phyloP scores from a whole-genome alignment of 169 alveolate species.

The Cryptosporidium sp. region DNA sequence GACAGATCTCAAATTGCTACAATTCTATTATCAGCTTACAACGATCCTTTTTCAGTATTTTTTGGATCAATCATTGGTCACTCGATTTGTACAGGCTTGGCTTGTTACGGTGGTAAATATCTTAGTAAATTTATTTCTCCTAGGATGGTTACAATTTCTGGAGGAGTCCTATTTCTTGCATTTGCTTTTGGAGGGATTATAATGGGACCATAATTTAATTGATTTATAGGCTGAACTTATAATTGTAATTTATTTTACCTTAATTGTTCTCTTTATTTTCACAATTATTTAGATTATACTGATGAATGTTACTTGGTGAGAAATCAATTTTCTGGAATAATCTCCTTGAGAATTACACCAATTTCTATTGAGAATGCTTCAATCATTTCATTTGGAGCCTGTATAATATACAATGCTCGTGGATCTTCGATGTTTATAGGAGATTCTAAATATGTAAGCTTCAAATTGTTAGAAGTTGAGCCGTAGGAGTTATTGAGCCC shows the following conservation, averaged over 20 bases:
- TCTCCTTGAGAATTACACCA: conserved; percentile 38
- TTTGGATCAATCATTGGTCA: conserved; percentile 80
- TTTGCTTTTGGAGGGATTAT: conserved; percentile 65
- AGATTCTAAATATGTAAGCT: conserved; percentile 33
- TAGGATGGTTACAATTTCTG: conserved; percentile 77
- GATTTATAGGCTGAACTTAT: not conserved
- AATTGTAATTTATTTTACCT: not conserved
- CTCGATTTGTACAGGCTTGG: conserved; percentile 75
- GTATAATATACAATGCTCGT: conserved; percentile 30
- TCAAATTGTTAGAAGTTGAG: not conserved
- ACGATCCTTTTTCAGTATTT: conserved; percentile 77
- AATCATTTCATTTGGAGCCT: conserved; percentile 42
- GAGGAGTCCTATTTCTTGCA: conserved; percentile 78
- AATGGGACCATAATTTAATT: conserved; percentile 18
- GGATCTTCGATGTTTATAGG: conserved; percentile 57
- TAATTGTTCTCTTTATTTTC: not conserved
- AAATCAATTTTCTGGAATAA: conserved; percentile 8
- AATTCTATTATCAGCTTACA: conserved; percentile 77
- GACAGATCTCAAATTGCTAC: conserved; percentile 81
- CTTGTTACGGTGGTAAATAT: conserved; percentile 77
- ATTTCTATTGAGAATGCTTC: conserved; percentile 58
- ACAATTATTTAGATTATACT: not conserved
- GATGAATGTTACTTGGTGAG: not conserved
- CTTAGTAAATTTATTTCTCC: conserved; percentile 77
- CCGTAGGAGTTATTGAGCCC: not conserved